Conservation (phyloP, 2,329 filamentous ascomycete species). For the Fusarium euwallaceae region DNA sequence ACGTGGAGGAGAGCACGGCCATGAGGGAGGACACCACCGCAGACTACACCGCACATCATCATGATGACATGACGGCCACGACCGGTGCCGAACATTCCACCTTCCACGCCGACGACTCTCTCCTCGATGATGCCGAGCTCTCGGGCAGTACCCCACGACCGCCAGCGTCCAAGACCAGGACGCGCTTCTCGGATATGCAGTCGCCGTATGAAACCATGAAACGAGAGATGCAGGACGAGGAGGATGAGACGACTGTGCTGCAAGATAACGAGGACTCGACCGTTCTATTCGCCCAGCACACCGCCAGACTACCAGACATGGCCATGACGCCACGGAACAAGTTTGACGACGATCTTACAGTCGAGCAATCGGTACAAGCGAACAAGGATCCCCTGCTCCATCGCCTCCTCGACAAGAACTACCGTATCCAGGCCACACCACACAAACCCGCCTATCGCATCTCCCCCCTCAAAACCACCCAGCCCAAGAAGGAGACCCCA, state of each 20-base stretch:
- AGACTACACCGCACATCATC: slow-evolving; percentile 60
- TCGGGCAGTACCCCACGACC: slow-evolving; percentile 77
- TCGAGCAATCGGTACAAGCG: slow-evolving; percentile 52
- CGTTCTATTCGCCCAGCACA: slow-evolving; percentile 64
- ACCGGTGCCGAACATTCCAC: slow-evolving; percentile 51
- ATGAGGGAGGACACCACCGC: slow-evolving; percentile 68
- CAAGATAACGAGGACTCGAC: slow-evolving; percentile 61
- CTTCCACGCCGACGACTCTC: slow-evolving; percentile 69
- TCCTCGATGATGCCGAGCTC: slow-evolving; percentile 74
- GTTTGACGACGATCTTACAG: slow-evolving; percentile 43
- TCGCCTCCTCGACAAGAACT: slow-evolving; percentile 94
- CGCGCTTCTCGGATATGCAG: slow-evolving; percentile 74
- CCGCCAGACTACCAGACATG: slow-evolving; percentile 70
- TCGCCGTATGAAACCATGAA: slow-evolving; percentile 83
- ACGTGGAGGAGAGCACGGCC: slow-evolving; percentile 65
- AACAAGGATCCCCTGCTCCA: slow-evolving; percentile 85
- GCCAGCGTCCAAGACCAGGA: slow-evolving; percentile 63
- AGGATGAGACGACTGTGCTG: slow-evolving; percentile 53
- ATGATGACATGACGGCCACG: slow-evolving; percentile 56
- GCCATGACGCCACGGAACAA: slow-evolving; percentile 73
- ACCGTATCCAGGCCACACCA: slow-evolving; percentile 92
- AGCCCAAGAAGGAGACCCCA: slow-evolving; percentile 52
- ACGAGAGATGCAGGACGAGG: slow-evolving; percentile 70
- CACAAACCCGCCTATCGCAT: slow-evolving; percentile 67
- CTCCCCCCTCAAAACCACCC: slow-evolving; percentile 60